A percentile compares a stretch with the other conserved stretches of the same genome.
Evolutionary conservation across 208 protist species (phyloP).

Genomic region (Trypanosoma conorhini): DNA sequence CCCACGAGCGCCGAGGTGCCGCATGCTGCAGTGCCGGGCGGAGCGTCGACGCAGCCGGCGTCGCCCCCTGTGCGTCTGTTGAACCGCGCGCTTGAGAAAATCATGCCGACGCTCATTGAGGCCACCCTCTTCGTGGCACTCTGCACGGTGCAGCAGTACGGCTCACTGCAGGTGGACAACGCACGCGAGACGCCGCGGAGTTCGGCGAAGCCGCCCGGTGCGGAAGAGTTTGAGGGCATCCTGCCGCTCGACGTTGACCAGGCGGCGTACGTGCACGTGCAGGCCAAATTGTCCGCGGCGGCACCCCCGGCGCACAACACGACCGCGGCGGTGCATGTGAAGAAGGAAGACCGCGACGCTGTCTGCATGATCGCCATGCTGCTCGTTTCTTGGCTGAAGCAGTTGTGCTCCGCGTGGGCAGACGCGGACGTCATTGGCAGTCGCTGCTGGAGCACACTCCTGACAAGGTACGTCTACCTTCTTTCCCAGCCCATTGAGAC

Average conservation of each 20-base stretch:
- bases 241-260: conserved; percentile 28
- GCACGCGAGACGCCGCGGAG: conserved; percentile 10
- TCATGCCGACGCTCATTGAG: conserved; percentile 43
- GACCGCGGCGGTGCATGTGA: neutral
- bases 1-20: neutral
- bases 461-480: conserved; percentile 31
- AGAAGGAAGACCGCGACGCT: conserved; percentile 30
- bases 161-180: conserved; percentile 22
- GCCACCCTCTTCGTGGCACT: conserved; percentile 26
- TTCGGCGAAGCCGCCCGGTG: conserved; percentile 22
- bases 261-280: conserved; percentile 26
- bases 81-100: conserved; percentile 38
- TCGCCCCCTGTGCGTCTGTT: conserved; percentile 9
- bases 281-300: conserved; percentile 13
- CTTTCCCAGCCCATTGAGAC: conserved; percentile 30
- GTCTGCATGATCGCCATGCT: conserved; percentile 36
- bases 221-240: conserved; percentile 29
- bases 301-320: neutral
- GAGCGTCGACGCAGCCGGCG: neutral
- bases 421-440: conserved; percentile 27
- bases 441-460: conserved; percentile 27
- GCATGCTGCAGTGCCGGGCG: neutral
- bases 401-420: conserved; percentile 26
- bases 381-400: conserved; percentile 37
- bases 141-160: conserved; percentile 26